phyloP scores from a whole-genome alignment of 805 yeast species.

The Teunomyces gatunensis region DNA sequence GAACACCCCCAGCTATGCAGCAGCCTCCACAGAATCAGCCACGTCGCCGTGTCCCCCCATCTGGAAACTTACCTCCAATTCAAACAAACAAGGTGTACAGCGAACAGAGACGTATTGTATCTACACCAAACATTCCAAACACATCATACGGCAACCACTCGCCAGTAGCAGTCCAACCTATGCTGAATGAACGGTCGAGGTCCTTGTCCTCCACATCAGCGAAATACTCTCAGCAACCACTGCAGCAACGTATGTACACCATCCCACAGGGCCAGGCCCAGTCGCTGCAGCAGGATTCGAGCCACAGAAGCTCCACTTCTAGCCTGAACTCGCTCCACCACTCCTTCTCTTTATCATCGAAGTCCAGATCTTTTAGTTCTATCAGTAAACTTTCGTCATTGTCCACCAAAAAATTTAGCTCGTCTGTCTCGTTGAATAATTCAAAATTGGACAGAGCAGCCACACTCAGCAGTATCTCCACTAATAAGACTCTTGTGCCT shows the following conservation, averaged over 20 bases:
- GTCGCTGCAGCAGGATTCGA: conserved; percentile 6
- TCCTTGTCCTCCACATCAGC: conserved; percentile 26
- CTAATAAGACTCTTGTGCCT: conserved; percentile 1
- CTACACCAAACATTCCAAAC: conserved; percentile 22
- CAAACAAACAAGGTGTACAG: conserved; percentile 4
- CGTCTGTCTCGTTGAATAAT: conserved; percentile 30
- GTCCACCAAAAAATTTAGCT: conserved; percentile 39
- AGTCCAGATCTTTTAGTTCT: conserved; percentile 41
- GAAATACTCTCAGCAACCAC: conserved; percentile 7
- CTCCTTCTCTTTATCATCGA: conserved; percentile 36
- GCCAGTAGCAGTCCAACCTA: conserved; percentile 6
- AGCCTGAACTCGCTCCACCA: conserved; percentile 26
- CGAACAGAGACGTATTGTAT: conserved; percentile 26
- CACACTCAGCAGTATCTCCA: conserved; percentile 22
- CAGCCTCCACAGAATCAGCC: not conserved
- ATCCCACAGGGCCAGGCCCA: conserved; percentile 8
- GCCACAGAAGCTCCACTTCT: conserved; percentile 15
- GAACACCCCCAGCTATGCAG: not conserved
- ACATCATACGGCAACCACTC: conserved; percentile 1
- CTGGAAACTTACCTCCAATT: conserved; percentile 2
- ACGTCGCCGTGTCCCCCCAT: conserved; percentile 3
- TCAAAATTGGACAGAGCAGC: conserved; percentile 28
- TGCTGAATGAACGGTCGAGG: conserved; percentile 21
- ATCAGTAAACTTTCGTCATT: conserved; percentile 39
- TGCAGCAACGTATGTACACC: conserved; percentile 7